These are phyloP conservation scores for Globisporangium mamillatum DNA, from an alignment of 352 stramenopile species.

Conservation along the genomic window DNA sequence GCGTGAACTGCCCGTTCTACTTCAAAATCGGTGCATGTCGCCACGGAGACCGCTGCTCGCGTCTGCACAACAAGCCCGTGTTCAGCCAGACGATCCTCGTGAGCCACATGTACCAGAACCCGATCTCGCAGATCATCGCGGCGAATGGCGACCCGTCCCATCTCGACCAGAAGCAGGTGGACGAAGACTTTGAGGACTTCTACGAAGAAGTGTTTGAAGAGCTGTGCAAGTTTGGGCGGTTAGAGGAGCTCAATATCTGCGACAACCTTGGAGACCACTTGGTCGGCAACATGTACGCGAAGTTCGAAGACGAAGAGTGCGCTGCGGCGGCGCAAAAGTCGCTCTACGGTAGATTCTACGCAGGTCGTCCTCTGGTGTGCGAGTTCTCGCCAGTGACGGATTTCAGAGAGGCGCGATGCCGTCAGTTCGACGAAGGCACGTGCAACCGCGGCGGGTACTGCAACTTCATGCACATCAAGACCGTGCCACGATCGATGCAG, in stretches of 20 bases:
- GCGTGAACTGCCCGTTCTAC: slow-evolving; percentile 99
- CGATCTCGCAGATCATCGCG: slow-evolving; percentile 86
- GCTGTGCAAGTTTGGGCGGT: slow-evolving; percentile 97
- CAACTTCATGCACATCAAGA: slow-evolving; percentile 99
- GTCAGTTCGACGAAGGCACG: slow-evolving; percentile 98
- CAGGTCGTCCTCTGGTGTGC: slow-evolving; percentile 92
- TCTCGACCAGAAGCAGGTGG: slow-evolving; percentile 89
- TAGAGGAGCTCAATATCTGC: slow-evolving; percentile 99
- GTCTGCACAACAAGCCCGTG: slow-evolving; percentile 98
- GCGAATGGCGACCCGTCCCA: slow-evolving; percentile 79
- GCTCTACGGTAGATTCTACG: slow-evolving; percentile 98
- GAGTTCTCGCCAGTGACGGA: slow-evolving; percentile 99
- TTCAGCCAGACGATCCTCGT: slow-evolving; percentile 99
- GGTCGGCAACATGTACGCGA: slow-evolving; percentile 99
- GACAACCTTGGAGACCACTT: slow-evolving; percentile 99
- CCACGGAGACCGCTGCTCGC: slow-evolving; percentile 98
- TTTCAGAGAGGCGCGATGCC: slow-evolving; percentile 97
- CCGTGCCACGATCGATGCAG: slow-evolving; percentile 80
- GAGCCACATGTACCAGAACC: slow-evolving; percentile 98
- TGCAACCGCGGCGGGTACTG: slow-evolving; percentile 98
- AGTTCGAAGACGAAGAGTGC: slow-evolving; percentile 98
- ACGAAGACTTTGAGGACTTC: slow-evolving; percentile 97
- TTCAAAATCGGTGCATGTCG: slow-evolving; percentile 99
- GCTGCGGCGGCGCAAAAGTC: slow-evolving; percentile 94
- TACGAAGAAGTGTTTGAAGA: slow-evolving; percentile 98